phyloP scores from a whole-genome alignment of 176 grass and related monocot genomes.

The Otatea glauca region DNA sequence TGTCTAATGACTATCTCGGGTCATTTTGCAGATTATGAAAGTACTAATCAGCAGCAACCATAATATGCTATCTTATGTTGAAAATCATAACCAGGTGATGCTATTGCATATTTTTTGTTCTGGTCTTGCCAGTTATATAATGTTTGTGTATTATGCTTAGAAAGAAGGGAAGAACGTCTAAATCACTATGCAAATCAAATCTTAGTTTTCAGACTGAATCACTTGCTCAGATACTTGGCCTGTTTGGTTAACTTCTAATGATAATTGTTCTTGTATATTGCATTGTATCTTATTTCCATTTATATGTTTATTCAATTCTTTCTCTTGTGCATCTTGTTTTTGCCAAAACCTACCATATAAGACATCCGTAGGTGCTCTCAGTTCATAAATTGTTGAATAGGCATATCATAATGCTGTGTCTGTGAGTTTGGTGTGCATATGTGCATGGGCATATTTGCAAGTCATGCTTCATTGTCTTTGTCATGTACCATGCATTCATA shows the following conservation, averaged over 20 bases:
- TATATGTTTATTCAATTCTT: neutral
- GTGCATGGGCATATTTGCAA: no score
- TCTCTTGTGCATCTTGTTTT: conserved; percentile 2
- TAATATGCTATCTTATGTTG: conserved; percentile 83
- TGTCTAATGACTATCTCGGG: conserved; percentile 12
- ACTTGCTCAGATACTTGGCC: neutral
- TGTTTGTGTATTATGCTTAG: conserved; percentile 30
- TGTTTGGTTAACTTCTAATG: conserved; percentile 15
- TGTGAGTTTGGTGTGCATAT: no score
- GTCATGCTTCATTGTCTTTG: no score
- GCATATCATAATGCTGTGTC: no score
- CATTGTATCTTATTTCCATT: conserved; percentile 5
- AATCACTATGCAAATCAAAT: conserved; percentile 14
- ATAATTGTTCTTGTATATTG: conserved; percentile 13
- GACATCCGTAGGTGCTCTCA: neutral
- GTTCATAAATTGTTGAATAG: no score
- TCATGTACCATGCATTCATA: no score
- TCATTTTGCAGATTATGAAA: conserved; percentile 75
- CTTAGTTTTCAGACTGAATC: conserved; percentile 16
- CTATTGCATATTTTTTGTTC: conserved; percentile 11
- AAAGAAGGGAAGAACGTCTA: conserved; percentile 18
- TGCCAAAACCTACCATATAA: conserved; percentile 4
- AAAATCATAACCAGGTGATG: conserved; percentile 89
- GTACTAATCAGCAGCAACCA: conserved; percentile 62
- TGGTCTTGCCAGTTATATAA: conserved; percentile 7